Percentiles rank a stretch among this genome's conserved stretches.
phyloP scores from a whole-genome alignment of 75 land plant genomes.

The Sequoia sempervirens region DNA sequence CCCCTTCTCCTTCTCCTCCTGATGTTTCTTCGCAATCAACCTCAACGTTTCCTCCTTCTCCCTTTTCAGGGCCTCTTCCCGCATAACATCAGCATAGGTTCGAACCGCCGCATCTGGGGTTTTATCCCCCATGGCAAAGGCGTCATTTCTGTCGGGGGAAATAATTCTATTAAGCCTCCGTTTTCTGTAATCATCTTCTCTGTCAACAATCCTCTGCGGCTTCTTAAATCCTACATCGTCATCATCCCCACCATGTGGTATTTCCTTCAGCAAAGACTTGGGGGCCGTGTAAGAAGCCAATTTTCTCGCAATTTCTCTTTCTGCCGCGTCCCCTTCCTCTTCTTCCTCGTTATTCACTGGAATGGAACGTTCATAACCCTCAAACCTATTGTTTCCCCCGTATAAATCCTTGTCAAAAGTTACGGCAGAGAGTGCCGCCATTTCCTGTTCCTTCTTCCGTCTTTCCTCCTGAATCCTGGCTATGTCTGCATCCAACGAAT shows the following conservation, averaged over 20 bases:
- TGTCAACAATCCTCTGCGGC: slow-evolving; percentile 68
- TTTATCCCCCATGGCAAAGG: slow-evolving; percentile 86
- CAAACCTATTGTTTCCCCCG: slow-evolving; percentile 44
- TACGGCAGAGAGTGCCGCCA: slow-evolving; percentile 55
- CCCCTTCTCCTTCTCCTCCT: slow-evolving; percentile 61
- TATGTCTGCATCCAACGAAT: slow-evolving; percentile 55
- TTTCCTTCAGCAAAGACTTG: slow-evolving; percentile 55
- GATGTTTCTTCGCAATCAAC: slow-evolving; percentile 70
- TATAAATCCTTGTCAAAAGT: slow-evolving; percentile 81
- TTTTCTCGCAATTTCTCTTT: slow-evolving; percentile 59
- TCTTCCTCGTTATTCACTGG: slow-evolving; percentile 84
- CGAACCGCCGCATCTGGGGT: slow-evolving; percentile 78
- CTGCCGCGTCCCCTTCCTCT: slow-evolving; percentile 45
- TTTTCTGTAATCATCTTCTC: slow-evolving; percentile 91
- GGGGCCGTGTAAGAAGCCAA: slow-evolving; percentile 87
- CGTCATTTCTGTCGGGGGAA: slow-evolving; percentile 89
- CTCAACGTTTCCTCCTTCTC: slow-evolving; percentile 75
- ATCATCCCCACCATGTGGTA: slow-evolving; percentile 44
- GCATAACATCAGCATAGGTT: slow-evolving; percentile 92
- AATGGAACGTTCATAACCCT: slow-evolving; percentile 75
- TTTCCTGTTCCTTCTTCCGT: slow-evolving; percentile 66
- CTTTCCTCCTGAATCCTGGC: slow-evolving; percentile 86
- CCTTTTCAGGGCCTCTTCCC: slow-evolving; percentile 65
- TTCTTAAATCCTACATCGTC: slow-evolving; percentile 68
- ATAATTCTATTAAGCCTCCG: slow-evolving; percentile 68